Conservation (phyloP, 805 yeast species). For the Sugiyamaella americana region DNA sequence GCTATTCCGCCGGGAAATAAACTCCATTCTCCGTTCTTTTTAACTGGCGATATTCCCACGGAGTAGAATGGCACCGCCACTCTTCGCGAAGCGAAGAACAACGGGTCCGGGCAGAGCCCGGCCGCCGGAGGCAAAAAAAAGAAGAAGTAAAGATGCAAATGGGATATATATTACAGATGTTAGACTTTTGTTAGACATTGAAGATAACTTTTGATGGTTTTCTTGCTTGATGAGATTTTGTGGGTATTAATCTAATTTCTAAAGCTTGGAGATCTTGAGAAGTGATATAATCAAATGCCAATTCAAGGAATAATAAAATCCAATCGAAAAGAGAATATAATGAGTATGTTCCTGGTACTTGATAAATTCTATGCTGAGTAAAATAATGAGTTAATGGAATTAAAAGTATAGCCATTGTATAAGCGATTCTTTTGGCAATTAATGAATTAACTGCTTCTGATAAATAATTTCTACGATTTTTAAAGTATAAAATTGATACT, state of each 20-base stretch:
- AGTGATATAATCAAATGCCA: constrained; percentile 68
- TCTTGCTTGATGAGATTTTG: neutral
- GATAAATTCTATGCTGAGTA: constrained; percentile 72
- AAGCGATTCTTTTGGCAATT: constrained; percentile 36
- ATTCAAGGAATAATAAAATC: constrained; percentile 65
- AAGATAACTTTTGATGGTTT: neutral
- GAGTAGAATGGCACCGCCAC: too few species aligned
- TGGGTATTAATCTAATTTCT: constrained; percentile 29
- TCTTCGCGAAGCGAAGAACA: too few species aligned
- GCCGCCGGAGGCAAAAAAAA: too few species aligned
- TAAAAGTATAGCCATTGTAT: constrained; percentile 52
- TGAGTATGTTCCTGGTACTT: constrained; percentile 72
- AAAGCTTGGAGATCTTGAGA: constrained; percentile 52
- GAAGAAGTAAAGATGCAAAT: too few species aligned
- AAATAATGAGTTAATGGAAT: constrained; percentile 70
- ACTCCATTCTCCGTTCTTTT: too few species aligned
- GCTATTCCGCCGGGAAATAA: too few species aligned
- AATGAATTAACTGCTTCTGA: neutral
- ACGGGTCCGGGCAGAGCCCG: too few species aligned
- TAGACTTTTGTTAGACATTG: too few species aligned
- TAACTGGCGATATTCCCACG: too few species aligned
- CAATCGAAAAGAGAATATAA: constrained; percentile 79
- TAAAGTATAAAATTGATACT: constrained; percentile 1
- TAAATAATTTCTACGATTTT: neutral
- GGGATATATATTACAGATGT: too few species aligned